phyloP scores from a whole-genome alignment of 1,284 basidiomycete species.

The Coniophora puteana region DNA sequence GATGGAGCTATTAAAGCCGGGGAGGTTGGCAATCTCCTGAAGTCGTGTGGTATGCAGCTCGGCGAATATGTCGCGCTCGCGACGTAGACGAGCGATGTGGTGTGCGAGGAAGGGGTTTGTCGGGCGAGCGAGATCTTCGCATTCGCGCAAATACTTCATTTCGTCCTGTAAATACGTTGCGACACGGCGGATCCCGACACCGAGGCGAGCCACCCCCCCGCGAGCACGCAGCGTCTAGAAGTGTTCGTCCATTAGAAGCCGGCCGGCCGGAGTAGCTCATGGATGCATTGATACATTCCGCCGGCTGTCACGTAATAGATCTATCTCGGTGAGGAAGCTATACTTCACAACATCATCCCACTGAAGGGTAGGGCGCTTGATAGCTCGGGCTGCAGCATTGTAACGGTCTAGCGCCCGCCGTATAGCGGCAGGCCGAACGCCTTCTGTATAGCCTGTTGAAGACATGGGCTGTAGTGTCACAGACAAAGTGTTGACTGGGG shows the following conservation, averaged over 20 bases:
- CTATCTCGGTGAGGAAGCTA: slow-evolving; percentile 31
- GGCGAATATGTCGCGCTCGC: background rate
- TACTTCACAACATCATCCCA: slow-evolving; percentile 26
- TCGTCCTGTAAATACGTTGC: slow-evolving; percentile 24
- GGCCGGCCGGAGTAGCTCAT: slow-evolving; percentile 25
- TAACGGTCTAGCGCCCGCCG: slow-evolving; percentile 20
- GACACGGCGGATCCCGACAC: slow-evolving; percentile 27
- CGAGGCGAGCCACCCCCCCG: slow-evolving; percentile 27
- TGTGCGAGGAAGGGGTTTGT: background rate
- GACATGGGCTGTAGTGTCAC: slow-evolving; percentile 16
- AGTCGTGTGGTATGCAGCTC: background rate
- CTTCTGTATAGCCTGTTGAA: slow-evolving; percentile 30
- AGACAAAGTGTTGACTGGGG: background rate
- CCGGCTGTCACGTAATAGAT: slow-evolving; percentile 26
- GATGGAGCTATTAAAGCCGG: background rate
- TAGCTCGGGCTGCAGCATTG: slow-evolving; percentile 20
- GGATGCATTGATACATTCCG: slow-evolving; percentile 22
- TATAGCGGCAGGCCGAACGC: slow-evolving; percentile 20
- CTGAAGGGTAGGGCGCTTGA: slow-evolving; percentile 24
- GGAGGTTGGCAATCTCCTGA: background rate
- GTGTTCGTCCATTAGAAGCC: slow-evolving; percentile 21
- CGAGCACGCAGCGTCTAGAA: slow-evolving; percentile 25
- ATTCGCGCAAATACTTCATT: slow-evolving; percentile 2
- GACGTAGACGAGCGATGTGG: background rate
- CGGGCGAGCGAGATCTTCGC: background rate